phyloP scores from a whole-genome alignment of 2,329 filamentous ascomycete genomes.

The Paraconiothyrium brasiliense region DNA sequence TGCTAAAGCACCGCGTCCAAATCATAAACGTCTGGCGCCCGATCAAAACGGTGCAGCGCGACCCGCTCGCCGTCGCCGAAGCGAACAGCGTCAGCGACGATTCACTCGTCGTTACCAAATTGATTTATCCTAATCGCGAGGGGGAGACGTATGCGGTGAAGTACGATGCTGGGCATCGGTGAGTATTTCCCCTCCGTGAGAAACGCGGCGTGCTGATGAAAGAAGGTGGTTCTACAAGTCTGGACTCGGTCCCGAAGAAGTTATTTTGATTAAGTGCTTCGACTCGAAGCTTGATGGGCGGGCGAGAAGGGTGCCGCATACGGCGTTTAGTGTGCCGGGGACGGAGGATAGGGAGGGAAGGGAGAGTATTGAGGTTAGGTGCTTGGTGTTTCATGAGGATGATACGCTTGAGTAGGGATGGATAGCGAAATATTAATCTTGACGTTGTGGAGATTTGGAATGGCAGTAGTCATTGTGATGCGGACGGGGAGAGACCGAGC shows the following conservation, averaged over 20 bases:
- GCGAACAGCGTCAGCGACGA: conserved; percentile 40
- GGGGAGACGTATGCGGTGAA: conserved; percentile 43
- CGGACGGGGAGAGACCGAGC: neutral
- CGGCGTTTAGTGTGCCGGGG: conserved; percentile 41
- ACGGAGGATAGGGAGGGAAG: conserved; percentile 38
- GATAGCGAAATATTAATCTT: neutral
- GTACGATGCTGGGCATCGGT: conserved; percentile 37
- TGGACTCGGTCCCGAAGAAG: conserved; percentile 39
- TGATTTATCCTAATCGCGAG: conserved; percentile 43
- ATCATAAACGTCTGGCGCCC: conserved; percentile 52
- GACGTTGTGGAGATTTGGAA: neutral
- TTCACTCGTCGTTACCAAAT: conserved; percentile 34
- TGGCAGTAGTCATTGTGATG: neutral
- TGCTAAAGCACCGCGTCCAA: conserved; percentile 40
- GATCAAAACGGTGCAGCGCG: conserved; percentile 42
- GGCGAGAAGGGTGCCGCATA: conserved; percentile 47
- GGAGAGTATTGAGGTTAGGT: conserved; percentile 48
- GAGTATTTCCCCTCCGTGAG: conserved; percentile 15
- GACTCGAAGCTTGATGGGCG: conserved; percentile 46
- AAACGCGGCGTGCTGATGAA: conserved; percentile 4
- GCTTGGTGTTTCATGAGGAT: conserved; percentile 46
- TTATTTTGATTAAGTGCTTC: conserved; percentile 48
- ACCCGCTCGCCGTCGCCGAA: conserved; percentile 45
- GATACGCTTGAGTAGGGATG: conserved; percentile 34
- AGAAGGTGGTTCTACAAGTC: conserved; percentile 46